Evolutionary conservation across 345 rosid genomes (phyloP).

Genomic region (Populus simonii): DNA sequence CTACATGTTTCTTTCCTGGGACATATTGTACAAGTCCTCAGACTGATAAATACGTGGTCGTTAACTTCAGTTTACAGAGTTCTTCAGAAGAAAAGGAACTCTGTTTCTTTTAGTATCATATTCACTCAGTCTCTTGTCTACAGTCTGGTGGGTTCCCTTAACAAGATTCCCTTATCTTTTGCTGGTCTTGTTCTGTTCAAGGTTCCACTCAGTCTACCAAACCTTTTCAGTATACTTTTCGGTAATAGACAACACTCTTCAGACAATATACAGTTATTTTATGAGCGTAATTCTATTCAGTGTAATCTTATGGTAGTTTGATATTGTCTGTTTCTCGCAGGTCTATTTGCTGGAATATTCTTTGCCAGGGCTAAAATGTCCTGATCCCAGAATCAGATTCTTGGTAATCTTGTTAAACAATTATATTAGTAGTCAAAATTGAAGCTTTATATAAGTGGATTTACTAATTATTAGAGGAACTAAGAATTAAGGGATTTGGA

Average conservation of each 20-base stretch:
- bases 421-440: background rate
- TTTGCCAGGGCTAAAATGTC: constrained; percentile 92
- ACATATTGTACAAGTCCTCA: no score
- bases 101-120: no score
- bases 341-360: constrained; percentile 77
- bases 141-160: constrained; percentile 86
- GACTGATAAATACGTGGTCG: background rate
- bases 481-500: background rate
- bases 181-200: constrained; percentile 73
- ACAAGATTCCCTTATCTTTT: constrained; percentile 85
- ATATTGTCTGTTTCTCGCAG: constrained; percentile 38
- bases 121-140: constrained; percentile 4
- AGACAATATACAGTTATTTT: background rate
- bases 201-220: constrained; percentile 72
- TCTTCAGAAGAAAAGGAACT: no score
- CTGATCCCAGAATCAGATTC: constrained; percentile 19
- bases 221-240: constrained; percentile 73
- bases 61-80: background rate
- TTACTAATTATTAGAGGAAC: background rate
- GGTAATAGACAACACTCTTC: constrained; percentile 43
- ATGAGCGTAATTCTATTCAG: background rate
- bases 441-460: background rate
- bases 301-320: background rate
- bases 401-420: background rate
- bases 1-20: no score